phyloP scores from a whole-genome alignment of 2,329 filamentous ascomycete genomes.

The Polychaeton citri region DNA sequence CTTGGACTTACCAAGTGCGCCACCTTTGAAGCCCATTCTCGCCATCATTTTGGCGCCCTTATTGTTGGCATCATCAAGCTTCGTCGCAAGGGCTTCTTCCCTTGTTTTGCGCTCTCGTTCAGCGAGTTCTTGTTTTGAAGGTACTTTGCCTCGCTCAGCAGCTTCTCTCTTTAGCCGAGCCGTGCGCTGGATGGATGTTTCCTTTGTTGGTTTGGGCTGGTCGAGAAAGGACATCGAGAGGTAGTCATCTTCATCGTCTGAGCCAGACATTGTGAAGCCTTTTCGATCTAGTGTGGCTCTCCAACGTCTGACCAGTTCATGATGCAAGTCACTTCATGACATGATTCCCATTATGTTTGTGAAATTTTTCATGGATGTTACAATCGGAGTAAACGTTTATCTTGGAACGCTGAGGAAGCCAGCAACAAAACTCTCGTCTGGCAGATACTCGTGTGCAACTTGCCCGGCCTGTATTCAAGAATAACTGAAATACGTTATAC shows the following conservation, averaged over 20 bases:
- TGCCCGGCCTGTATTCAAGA: too few relatives aligned
- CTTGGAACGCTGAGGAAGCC: too few relatives aligned
- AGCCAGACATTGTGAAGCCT: too few relatives aligned
- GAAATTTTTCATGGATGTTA: too few relatives aligned
- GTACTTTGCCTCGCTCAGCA: constrained; percentile 47
- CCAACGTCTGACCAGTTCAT: too few relatives aligned
- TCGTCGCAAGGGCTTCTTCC: constrained; percentile 61
- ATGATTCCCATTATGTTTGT: too few relatives aligned
- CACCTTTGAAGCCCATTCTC: constrained; percentile 81
- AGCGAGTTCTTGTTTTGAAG: constrained; percentile 74
- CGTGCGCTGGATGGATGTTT: constrained; percentile 50
- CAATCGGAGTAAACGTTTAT: too few relatives aligned
- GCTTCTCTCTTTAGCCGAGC: constrained; percentile 42
- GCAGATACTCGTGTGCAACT: too few relatives aligned
- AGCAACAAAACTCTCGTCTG: too few relatives aligned
- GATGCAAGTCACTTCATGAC: too few relatives aligned
- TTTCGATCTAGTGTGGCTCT: too few relatives aligned
- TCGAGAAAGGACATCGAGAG: constrained; percentile 90
- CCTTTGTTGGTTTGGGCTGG: constrained; percentile 35
- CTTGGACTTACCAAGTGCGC: constrained; percentile 54
- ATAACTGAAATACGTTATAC: too few relatives aligned
- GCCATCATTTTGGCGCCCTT: constrained; percentile 96
- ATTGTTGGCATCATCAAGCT: constrained; percentile 50
- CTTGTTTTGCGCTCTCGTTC: constrained; percentile 58
- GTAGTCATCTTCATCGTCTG: constrained; percentile 72